Base-by-base conservation (phyloP, 139 green algal genomes). In the Chlamydomonas incerta region DNA sequence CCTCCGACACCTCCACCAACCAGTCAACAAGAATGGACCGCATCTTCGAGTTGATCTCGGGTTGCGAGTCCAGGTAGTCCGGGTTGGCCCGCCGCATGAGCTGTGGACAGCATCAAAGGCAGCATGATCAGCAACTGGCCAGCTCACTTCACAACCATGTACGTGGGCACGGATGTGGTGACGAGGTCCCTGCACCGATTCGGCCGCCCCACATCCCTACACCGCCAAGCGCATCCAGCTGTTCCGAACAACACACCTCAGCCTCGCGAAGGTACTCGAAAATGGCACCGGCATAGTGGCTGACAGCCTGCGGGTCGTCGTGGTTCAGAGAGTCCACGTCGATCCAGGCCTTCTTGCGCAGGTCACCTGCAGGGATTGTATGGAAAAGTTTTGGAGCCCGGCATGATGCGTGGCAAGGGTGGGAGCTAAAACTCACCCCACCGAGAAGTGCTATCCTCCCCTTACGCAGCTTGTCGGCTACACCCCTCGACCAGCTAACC, bases 11-110 rank as follows among this genome's bases (percentile, higher is more conserved):
- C 92, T 99, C 97, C 28, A 99, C 95, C 52, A 99, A 91, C 97
- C 97, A 99, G 90, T 99, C 97, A 11, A 99, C 94, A 28, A 99
- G 88, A 85, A 99, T 99, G 63, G 87, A 87, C 46, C 97, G 95
- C 97, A 99, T 99, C 55, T 93, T 93, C 17, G 92, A 71, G 65
- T 95, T 98, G 68, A 99, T 96, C 79, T 99, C 97, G 0, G 63
- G 87, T 89, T 99, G 97, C 0, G 72, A 57, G 34, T 94, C 89
- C 83, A 98, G 92, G 90, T 98, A 98, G 26, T 88, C 70, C 3
- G 92, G 81, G 75, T 88, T 92, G 23, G 96, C 93, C 20, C 93
- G 88, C 24, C 90, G 82, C 70, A 83, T 71, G n/a, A 82, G 75
- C 95, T 97, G n/a, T n/a, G n/a, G n/a, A n/a, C n/a, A n/a, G n/a